phyloP scores from a whole-genome alignment of 2,329 filamentous ascomycete species.

The Aspergillus tamarii region DNA sequence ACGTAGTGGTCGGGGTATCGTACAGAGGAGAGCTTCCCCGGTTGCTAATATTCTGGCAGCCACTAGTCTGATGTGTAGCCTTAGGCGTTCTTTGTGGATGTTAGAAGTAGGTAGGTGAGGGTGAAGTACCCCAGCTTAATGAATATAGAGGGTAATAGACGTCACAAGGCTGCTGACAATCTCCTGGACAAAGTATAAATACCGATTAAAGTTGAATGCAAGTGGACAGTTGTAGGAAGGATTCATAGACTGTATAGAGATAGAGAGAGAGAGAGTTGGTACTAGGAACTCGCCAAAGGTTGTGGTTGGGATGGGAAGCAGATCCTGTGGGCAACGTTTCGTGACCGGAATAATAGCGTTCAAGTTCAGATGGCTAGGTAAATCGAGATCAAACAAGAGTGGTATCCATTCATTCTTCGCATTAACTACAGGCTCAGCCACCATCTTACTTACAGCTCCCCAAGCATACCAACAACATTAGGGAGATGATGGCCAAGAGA shows the following conservation, averaged over 20 bases:
- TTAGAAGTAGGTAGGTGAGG: background rate
- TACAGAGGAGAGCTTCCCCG: background rate
- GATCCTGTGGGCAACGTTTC: background rate
- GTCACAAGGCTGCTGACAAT: background rate
- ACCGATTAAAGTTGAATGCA: background rate
- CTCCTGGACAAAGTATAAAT: background rate
- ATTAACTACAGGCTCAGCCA: conserved; percentile 32
- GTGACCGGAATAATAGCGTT: too few species aligned
- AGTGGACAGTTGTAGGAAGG: background rate
- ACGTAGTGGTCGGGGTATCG: too few species aligned
- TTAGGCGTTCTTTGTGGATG: background rate
- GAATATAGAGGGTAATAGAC: background rate
- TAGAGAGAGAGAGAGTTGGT: background rate
- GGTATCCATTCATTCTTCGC: conserved; percentile 32
- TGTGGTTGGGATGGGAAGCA: background rate
- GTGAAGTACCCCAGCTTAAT: background rate
- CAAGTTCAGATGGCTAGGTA: background rate
- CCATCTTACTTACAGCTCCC: conserved; percentile 25
- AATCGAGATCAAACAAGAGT: conserved; percentile 4
- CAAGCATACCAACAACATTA: conserved; percentile 10
- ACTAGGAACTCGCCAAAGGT: background rate
- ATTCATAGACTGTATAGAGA: background rate
- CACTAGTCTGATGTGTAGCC: background rate
- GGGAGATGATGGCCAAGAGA: conserved; percentile 13
- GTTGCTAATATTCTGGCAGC: background rate